A percentile compares a stretch with the other conserved stretches of the same genome.
Conservation (phyloP, 1,139 yeast genomes). For the Wickerhamiella infanticola region DNA sequence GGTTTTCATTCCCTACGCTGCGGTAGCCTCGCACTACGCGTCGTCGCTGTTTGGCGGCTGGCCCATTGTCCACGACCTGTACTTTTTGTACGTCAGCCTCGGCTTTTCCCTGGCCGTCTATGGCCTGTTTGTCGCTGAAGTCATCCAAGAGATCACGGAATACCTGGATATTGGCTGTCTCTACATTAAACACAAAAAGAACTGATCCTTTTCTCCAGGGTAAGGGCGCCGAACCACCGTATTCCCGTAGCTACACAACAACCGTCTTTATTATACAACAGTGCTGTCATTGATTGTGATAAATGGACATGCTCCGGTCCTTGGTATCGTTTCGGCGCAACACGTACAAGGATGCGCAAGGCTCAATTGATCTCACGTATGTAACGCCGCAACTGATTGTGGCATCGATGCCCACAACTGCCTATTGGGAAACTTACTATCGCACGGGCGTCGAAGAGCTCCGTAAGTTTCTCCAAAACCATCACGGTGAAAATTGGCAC, state of each 20-base stretch:
- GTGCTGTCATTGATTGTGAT: no score
- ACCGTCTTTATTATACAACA: no score
- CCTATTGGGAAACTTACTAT: slow-evolving; percentile 32
- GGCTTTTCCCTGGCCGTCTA: slow-evolving; percentile 69
- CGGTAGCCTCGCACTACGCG: slow-evolving; percentile 29
- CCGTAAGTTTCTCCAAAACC: slow-evolving; percentile 31
- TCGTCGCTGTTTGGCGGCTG: slow-evolving; percentile 24
- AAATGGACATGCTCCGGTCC: not conserved
- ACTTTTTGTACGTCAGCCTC: slow-evolving; percentile 47
- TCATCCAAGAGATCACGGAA: slow-evolving; percentile 66
- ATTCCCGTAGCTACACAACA: no score
- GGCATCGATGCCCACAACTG: slow-evolving; percentile 54
- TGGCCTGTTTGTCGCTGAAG: slow-evolving; percentile 63
- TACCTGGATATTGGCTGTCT: slow-evolving; percentile 78
- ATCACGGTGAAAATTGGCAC: slow-evolving; percentile 48
- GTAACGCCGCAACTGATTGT: slow-evolving; percentile 48
- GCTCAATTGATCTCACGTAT: slow-evolving; percentile 44
- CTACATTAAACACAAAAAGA: slow-evolving; percentile 37
- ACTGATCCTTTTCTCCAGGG: no score
- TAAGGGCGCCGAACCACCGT: no score
- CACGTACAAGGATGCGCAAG: slow-evolving; percentile 10
- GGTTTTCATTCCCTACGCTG: slow-evolving; percentile 47
- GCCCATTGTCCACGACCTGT: slow-evolving; percentile 14
- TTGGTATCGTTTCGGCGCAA: slow-evolving; percentile 14
- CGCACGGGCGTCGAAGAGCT: slow-evolving; percentile 42